phyloP scores from a whole-genome alignment of 306 rosid genomes.

The Acmispon strigosus region DNA sequence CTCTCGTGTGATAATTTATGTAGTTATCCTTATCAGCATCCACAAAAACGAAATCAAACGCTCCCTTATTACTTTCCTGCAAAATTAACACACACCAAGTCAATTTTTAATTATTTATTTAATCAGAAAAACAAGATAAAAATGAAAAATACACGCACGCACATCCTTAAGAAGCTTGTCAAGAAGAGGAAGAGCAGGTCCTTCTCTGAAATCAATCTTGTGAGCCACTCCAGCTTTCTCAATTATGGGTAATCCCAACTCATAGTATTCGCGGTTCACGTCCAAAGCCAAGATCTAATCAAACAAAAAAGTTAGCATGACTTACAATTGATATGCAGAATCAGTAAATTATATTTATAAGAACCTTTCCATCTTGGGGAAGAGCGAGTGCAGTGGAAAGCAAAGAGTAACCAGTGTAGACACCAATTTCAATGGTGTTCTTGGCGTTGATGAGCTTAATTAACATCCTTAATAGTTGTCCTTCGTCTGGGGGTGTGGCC shows the following conservation, averaged over 20 bases:
- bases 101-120: background rate
- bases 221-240: conserved; percentile 74
- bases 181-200: conserved; percentile 80
- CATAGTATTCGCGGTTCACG: conserved; percentile 67
- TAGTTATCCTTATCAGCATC: conserved; percentile 90
- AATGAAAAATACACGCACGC: background rate
- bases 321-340: no score
- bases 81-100: background rate
- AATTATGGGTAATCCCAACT: conserved; percentile 66
- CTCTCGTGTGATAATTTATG: conserved; percentile 75
- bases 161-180: conserved; percentile 64
- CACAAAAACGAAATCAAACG: conserved; percentile 65
- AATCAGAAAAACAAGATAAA: background rate
- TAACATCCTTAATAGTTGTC: conserved; percentile 70
- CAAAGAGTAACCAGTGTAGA: conserved; percentile 85
- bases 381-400: conserved; percentile 86
- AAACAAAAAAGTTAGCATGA: no score
- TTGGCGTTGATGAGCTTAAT: conserved; percentile 76
- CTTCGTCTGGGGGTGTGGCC: conserved; percentile 87
- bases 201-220: conserved; percentile 85
- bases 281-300: conserved; percentile 84
- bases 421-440: conserved; percentile 90
- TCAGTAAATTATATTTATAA: no score
- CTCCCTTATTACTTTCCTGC: conserved; percentile 59
- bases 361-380: conserved; percentile 68